phyloP scores from a whole-genome alignment of 495 filamentous ascomycete species.

The Penicillium ochrochloron region DNA sequence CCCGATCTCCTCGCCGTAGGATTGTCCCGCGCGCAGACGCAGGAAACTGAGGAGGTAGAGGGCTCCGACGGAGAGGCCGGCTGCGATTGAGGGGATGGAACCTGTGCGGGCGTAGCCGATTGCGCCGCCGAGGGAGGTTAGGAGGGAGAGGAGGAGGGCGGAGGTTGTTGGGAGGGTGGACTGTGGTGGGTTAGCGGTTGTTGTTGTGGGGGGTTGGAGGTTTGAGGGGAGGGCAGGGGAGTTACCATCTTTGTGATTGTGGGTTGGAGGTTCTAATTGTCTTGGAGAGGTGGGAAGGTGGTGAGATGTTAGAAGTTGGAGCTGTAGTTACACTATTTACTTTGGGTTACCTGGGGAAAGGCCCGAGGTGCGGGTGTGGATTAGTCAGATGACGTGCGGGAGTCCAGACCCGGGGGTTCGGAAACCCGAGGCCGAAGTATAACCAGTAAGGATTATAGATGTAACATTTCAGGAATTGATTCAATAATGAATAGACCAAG shows the following conservation, averaged over 20 bases:
- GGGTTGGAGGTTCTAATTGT: neutral
- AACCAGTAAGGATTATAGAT: neutral
- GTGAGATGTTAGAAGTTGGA: neutral
- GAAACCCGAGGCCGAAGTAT: conserved; percentile 21
- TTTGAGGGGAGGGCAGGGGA: neutral
- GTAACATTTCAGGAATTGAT: too few relatives aligned
- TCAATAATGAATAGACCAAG: too few relatives aligned
- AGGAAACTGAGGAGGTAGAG: conserved; percentile 53
- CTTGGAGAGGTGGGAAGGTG: neutral
- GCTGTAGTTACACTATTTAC: neutral
- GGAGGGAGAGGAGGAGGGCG: conserved; percentile 75
- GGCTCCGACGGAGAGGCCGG: conserved; percentile 79
- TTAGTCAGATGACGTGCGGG: conserved; percentile 15
- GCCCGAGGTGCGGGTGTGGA: neutral
- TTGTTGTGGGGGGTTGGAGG: neutral
- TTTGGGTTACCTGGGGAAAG: conserved; percentile 5
- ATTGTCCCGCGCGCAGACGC: conserved; percentile 51
- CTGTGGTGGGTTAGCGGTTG: conserved; percentile 11
- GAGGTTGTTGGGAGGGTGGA: conserved; percentile 36
- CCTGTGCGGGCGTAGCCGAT: conserved; percentile 83
- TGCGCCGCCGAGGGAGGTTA: conserved; percentile 85
- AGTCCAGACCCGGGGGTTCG: conserved; percentile 3
- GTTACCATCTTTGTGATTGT: neutral
- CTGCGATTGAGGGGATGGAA: conserved; percentile 82
- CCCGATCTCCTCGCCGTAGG: conserved; percentile 75